Evolutionary conservation across 2,329 filamentous ascomycete genomes (phyloP), one percentile per base, ranked within the genome.

Genomic region (Furcasterigmium furcatum): DNA sequence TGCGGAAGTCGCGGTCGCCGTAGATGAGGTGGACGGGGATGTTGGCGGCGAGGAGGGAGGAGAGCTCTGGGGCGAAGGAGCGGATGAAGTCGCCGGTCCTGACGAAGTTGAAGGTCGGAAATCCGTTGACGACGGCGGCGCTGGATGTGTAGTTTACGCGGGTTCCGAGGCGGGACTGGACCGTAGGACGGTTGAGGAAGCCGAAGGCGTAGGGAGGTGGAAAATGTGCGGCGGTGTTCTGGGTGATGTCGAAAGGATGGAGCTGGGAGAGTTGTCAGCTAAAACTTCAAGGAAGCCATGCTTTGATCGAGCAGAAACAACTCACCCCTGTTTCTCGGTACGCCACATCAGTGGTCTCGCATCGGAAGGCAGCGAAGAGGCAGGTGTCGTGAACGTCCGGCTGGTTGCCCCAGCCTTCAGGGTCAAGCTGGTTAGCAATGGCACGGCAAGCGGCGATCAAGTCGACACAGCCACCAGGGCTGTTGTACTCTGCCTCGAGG

Each of bases 141-240:
- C 12, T 8, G 14, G 44, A 34, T 21, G 75, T 76, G 63, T 70
- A 81, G 58, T 82, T 80, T 21, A 80, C 58, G 1, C 74, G 74
- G 0, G 78, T 72, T 5, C 80, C 80, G 4, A 84, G 68, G 0
- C 71, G 73, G 7, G 62, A 58, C 55, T 80, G 77, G 1, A 81
- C 72, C 57, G 72, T 71, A 3, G 68, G 59, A 41, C 76, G 71
- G 53, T 75, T 79, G 24, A 84, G 63, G 57, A 67, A 83, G 3
- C 75, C 76, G 2, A 67, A 54, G 49, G 70, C 73, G 58, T 74
- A 80, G 12, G 43, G 34, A 22, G 38, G 38, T n/a, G 38, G 45
- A n/a, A 50, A 47, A 25, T 45, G 46, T 9, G 43, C 41, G 13
- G 32, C 32, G 25, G 47, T 48, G 19, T 41, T 6, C 29, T 50